These are phyloP conservation scores for Cryptococcus maquisensis DNA, from an alignment of 1,284 basidiomycete species.

Conservation along the genomic window DNA sequence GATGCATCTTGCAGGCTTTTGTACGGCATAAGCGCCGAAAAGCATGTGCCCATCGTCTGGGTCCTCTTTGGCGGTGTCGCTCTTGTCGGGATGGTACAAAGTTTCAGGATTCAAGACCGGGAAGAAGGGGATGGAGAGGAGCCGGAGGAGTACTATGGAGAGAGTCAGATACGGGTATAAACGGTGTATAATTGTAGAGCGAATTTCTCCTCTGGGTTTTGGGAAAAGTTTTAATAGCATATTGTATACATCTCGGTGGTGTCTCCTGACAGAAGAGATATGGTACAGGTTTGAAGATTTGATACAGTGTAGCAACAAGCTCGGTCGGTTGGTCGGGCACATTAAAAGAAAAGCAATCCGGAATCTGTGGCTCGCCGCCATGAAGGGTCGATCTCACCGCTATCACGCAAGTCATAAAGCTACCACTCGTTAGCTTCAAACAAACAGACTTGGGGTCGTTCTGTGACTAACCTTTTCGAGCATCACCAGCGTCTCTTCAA, in stretches of 20 bases:
- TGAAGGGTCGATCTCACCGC: slow-evolving; percentile 7
- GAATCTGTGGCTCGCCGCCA: slow-evolving; percentile 9
- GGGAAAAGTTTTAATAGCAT: not conserved
- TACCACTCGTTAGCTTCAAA: not conserved
- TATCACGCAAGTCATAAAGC: slow-evolving; percentile 9
- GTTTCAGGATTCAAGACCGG: slow-evolving; percentile 3
- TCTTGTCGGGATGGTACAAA: slow-evolving; percentile 4
- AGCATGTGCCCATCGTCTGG: slow-evolving; percentile 17
- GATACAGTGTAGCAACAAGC: not conserved
- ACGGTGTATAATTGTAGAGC: no score
- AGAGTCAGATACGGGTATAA: not conserved
- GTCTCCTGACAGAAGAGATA: not conserved
- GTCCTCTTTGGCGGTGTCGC: slow-evolving; percentile 13
- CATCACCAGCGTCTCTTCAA: slow-evolving; percentile 13
- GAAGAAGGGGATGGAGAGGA: not conserved
- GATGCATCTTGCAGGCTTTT: slow-evolving; percentile 4
- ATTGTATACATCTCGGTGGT: not conserved
- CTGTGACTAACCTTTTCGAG: slow-evolving; percentile 11
- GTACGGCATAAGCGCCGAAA: slow-evolving; percentile 15
- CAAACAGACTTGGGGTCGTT: not conserved
- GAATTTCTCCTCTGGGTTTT: not conserved
- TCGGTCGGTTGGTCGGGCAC: not conserved
- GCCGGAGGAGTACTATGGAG: not conserved
- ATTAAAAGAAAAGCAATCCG: slow-evolving; percentile 9
- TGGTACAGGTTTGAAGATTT: not conserved